phyloP scores from a whole-genome alignment of 2,329 filamentous ascomycete genomes.

The Talaromyces rugulosus region DNA sequence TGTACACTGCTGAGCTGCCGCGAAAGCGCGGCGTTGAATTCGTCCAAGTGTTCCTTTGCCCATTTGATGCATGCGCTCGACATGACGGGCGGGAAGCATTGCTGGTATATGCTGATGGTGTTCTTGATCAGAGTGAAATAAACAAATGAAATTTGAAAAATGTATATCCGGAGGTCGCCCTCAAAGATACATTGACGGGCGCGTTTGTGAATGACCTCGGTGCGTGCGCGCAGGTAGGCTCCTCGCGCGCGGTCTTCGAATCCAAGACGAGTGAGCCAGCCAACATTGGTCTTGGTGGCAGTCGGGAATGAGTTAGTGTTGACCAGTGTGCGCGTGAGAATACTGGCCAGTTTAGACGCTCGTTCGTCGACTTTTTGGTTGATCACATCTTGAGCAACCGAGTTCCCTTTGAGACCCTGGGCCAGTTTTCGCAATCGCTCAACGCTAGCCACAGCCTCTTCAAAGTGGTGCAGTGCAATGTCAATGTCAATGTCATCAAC shows the following conservation, averaged over 20 bases:
- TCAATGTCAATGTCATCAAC: constrained; percentile 96
- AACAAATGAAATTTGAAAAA: constrained; percentile 91
- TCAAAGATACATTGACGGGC: constrained; percentile 92
- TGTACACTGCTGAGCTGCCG: constrained; percentile 86
- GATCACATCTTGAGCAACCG: constrained; percentile 86
- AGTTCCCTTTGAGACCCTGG: constrained; percentile 76
- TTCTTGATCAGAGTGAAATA: constrained; percentile 95
- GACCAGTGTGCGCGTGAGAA: constrained; percentile 72
- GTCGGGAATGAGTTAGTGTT: constrained; percentile 71
- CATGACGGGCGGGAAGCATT: constrained; percentile 77
- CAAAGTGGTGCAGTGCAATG: constrained; percentile 84
- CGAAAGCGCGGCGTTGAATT: constrained; percentile 77
- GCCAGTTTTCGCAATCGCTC: constrained; percentile 80
- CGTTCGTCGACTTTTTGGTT: constrained; percentile 85
- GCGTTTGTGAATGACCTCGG: constrained; percentile 72
- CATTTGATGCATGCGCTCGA: constrained; percentile 96
- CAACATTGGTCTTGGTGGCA: constrained; percentile 75
- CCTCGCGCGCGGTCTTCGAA: constrained; percentile 88
- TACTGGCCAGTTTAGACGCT: constrained; percentile 68
- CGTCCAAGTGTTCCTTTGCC: constrained; percentile 93
- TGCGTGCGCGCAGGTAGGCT: constrained; percentile 76
- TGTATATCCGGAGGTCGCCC: constrained; percentile 85
- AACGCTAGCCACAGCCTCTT: constrained; percentile 75
- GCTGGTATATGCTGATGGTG: constrained; percentile 83
- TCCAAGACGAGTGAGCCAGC: constrained; percentile 79